Evolutionary conservation across 2,329 filamentous ascomycete species (phyloP).

Genomic region (Pestalotiopsis sp.): DNA sequence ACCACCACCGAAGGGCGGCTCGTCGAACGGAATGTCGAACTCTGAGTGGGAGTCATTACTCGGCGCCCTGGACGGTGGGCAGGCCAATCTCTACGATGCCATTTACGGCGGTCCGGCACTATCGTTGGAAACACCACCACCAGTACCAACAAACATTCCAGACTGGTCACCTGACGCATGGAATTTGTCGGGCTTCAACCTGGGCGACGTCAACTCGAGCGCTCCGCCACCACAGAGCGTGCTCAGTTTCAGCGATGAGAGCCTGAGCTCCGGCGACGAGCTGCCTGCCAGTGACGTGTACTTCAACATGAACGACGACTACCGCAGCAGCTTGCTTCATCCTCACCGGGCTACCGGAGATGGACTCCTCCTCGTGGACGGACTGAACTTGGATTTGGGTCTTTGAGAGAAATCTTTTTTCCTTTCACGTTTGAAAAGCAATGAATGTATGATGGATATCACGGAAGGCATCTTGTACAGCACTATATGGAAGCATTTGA

Average conservation of each 20-base stretch:
- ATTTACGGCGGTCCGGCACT: conserved; percentile 71
- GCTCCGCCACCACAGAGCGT: conserved; percentile 53
- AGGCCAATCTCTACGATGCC: conserved; percentile 82
- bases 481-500: not conserved
- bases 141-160: conserved; percentile 36
- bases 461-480: not conserved
- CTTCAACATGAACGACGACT: conserved; percentile 43
- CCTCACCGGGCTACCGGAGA: conserved; percentile 21
- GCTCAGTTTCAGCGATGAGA: conserved; percentile 60
- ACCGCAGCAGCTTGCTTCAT: conserved; percentile 30
- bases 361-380: conserved; percentile 17
- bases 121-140: conserved; percentile 46
- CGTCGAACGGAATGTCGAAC: conserved; percentile 53
- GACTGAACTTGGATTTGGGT: conserved; percentile 43
- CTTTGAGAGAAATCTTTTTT: conserved; percentile 32
- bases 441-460: not conserved
- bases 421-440: not conserved
- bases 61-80: conserved; percentile 76
- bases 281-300: conserved; percentile 48
- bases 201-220: conserved; percentile 48
- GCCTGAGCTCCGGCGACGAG: conserved; percentile 59
- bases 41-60: conserved; percentile 84
- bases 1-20: conserved; percentile 38
- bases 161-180: conserved; percentile 62
- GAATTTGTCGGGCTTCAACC: conserved; percentile 54